These are phyloP conservation scores for Pichia phayaonensis DNA, from an alignment of 805 yeast genomes.

Conservation along the genomic window DNA sequence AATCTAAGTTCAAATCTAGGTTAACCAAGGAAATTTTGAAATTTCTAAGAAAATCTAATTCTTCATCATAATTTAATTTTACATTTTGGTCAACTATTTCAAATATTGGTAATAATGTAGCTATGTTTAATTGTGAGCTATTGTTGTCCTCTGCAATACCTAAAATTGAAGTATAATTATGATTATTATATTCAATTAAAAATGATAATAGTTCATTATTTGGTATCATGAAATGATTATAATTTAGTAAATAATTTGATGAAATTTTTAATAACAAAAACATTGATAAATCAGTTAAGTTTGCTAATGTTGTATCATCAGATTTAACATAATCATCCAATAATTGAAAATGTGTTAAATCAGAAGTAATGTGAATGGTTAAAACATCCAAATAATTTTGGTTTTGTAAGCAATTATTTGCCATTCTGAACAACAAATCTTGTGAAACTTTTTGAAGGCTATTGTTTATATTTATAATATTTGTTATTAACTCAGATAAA, in stretches of 20 bases:
- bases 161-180: slow-evolving; percentile 8
- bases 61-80: slow-evolving; percentile 19
- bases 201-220: background rate
- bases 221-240: slow-evolving; percentile 4
- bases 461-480: background rate
- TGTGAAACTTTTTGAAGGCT: background rate
- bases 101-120: slow-evolving; percentile 21
- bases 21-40: slow-evolving; percentile 16
- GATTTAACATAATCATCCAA: slow-evolving; percentile 3
- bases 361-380: background rate
- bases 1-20: slow-evolving; percentile 15
- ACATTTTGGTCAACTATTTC: slow-evolving; percentile 28
- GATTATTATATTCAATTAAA: slow-evolving; percentile 4
- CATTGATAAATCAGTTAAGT: slow-evolving; percentile 6
- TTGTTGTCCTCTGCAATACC: slow-evolving; percentile 16
- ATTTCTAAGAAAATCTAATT: slow-evolving; percentile 16
- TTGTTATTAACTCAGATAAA: background rate
- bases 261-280: slow-evolving; percentile 5
- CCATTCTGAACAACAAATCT: background rate
- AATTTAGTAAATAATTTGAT: slow-evolving; percentile 3
- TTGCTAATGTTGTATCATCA: background rate
- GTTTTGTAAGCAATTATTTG: background rate
- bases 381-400: background rate
- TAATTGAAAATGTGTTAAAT: background rate
- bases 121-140: slow-evolving; percentile 10